Conservation (phyloP, 2,329 filamentous ascomycete genomes). For the Ascochyta clinopodiicola region DNA sequence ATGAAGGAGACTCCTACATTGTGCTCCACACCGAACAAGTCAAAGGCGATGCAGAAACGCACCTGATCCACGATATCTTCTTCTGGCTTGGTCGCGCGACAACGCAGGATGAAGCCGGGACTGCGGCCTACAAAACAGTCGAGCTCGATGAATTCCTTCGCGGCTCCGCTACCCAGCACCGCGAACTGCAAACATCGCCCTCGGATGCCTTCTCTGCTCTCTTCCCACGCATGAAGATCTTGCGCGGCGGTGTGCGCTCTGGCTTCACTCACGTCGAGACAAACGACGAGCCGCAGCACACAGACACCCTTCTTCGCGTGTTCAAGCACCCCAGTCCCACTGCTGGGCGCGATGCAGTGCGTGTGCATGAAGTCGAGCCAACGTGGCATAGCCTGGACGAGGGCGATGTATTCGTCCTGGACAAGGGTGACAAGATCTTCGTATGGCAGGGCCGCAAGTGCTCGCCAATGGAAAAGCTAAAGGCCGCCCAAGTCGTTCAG, state of each 20-base stretch:
- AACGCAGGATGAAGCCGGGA: constrained; percentile 71
- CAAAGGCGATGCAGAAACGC: constrained; percentile 36
- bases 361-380: constrained; percentile 70
- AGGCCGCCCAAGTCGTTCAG: constrained; percentile 71
- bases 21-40: constrained; percentile 66
- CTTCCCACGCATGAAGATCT: constrained; percentile 67
- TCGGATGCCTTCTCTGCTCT: constrained; percentile 67
- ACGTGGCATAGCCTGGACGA: constrained; percentile 69
- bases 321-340: constrained; percentile 63
- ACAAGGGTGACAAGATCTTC: constrained; percentile 69
- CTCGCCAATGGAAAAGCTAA: constrained; percentile 73
- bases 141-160: constrained; percentile 72
- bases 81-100: constrained; percentile 73
- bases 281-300: constrained; percentile 52
- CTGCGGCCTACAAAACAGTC: constrained; percentile 73
- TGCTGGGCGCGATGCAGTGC: constrained; percentile 56
- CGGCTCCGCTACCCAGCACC: constrained; percentile 68
- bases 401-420: constrained; percentile 69
- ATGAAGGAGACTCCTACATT: constrained; percentile 73
- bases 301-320: constrained; percentile 64
- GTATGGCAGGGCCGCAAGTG: constrained; percentile 72
- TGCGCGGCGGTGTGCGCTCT: constrained; percentile 65
- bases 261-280: constrained; percentile 69
- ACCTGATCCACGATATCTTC: constrained; percentile 65
- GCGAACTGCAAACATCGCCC: constrained; percentile 66